A percentile compares a stretch with the other conserved stretches of the same genome.
Evolutionary conservation across 345 rosid species (phyloP).

Genomic region (Salix udensis): DNA sequence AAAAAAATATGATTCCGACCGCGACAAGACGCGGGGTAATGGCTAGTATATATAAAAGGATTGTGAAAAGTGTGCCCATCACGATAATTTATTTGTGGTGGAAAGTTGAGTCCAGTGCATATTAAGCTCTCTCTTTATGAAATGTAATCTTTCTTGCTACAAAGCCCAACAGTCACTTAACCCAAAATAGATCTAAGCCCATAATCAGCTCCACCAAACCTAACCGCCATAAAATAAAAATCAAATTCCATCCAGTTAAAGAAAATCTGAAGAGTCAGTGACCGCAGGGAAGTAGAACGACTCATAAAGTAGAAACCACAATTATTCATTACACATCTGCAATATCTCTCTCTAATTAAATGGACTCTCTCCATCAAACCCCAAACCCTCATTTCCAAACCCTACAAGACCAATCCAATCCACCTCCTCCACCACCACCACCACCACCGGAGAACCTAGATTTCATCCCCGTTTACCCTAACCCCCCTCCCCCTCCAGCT

Average conservation of each 20-base stretch:
- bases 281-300: not conserved
- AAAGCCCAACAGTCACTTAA: not conserved
- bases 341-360: not conserved
- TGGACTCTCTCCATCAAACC: constrained; percentile 13
- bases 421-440: not conserved
- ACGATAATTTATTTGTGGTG: too few relatives aligned
- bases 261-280: not conserved
- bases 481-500: not conserved
- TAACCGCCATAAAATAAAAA: not conserved
- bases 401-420: not conserved
- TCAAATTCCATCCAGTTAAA: not conserved
- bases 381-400: constrained; percentile 4
- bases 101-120: too few relatives aligned
- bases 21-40: too few relatives aligned
- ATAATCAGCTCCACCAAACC: not conserved
- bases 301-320: not conserved
- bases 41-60: too few relatives aligned
- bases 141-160: not conserved
- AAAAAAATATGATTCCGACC: too few relatives aligned
- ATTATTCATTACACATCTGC: not conserved
- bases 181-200: not conserved
- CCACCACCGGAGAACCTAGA: constrained; percentile 11
- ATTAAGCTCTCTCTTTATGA: too few relatives aligned
- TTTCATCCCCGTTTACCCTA: not conserved
- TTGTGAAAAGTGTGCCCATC: too few relatives aligned